Conservation (phyloP, 164 flowering plant genomes). For the Pachysandra terminalis region DNA sequence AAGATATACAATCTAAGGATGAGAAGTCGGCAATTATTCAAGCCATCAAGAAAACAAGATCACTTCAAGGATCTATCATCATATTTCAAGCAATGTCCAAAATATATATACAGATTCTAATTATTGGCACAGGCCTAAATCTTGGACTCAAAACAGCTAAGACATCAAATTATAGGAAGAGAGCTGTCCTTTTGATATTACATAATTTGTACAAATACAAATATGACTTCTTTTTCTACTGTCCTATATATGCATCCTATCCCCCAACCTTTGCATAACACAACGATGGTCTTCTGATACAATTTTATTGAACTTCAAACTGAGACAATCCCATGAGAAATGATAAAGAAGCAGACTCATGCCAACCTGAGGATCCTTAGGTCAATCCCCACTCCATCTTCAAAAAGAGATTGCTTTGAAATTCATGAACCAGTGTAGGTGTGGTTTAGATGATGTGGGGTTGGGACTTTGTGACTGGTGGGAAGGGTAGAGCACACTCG, state of each 20-base stretch:
- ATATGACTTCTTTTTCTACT: background rate
- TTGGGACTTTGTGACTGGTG: no score
- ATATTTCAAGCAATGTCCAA: no score
- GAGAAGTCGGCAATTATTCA: no score
- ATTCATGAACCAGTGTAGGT: background rate
- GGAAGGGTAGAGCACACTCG: no score
- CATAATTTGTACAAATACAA: background rate
- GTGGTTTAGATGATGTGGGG: no score
- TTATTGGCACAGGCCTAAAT: background rate
- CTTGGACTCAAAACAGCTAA: background rate
- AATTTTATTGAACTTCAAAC: background rate
- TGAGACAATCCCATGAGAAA: background rate
- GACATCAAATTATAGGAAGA: background rate
- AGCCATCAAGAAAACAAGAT: no score
- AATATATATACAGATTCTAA: background rate
- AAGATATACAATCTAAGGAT: no score
- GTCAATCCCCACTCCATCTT: background rate
- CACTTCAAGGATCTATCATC: no score
- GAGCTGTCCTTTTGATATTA: background rate
- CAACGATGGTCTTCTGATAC: background rate
- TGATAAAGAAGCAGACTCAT: background rate
- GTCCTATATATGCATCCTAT: background rate
- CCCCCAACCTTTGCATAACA: background rate
- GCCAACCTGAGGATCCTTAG: background rate
- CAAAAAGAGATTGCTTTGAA: background rate